Conservation (phyloP, 2,329 filamentous ascomycete species). For the Penicillium sp. region DNA sequence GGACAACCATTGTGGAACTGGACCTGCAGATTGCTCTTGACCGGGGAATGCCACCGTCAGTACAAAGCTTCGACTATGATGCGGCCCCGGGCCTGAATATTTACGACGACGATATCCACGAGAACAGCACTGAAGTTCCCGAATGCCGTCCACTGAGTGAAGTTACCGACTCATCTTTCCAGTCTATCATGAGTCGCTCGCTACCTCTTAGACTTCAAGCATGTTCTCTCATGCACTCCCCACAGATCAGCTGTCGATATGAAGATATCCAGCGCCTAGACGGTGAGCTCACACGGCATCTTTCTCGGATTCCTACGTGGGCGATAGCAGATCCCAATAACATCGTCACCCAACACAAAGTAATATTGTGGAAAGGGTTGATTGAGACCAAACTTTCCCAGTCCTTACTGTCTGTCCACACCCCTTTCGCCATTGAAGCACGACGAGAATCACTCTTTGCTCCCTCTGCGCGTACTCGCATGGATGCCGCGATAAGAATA, state of each 20-base stretch:
- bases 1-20: constrained; percentile 58
- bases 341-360: constrained; percentile 27
- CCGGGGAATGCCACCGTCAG: constrained; percentile 53
- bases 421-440: constrained; percentile 40
- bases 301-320: constrained; percentile 40
- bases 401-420: constrained; percentile 41
- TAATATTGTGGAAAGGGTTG: constrained; percentile 34
- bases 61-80: constrained; percentile 50
- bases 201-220: constrained; percentile 35
- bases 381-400: constrained; percentile 40
- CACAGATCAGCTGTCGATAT: constrained; percentile 39
- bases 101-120: constrained; percentile 51
- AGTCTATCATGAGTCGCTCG: constrained; percentile 31
- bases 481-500: constrained; percentile 41
- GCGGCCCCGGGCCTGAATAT: constrained; percentile 51
- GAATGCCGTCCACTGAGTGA: constrained; percentile 30
- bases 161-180: constrained; percentile 42
- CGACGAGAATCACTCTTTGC: constrained; percentile 34
- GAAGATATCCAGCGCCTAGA: constrained; percentile 44
- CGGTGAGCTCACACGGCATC: constrained; percentile 37
- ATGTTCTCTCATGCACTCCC: constrained; percentile 39
- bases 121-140: constrained; percentile 33
- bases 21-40: constrained; percentile 58
- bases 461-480: constrained; percentile 36
- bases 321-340: constrained; percentile 19